phyloP scores from a whole-genome alignment of 352 stramenopile genomes.

The Albugo candida region DNA sequence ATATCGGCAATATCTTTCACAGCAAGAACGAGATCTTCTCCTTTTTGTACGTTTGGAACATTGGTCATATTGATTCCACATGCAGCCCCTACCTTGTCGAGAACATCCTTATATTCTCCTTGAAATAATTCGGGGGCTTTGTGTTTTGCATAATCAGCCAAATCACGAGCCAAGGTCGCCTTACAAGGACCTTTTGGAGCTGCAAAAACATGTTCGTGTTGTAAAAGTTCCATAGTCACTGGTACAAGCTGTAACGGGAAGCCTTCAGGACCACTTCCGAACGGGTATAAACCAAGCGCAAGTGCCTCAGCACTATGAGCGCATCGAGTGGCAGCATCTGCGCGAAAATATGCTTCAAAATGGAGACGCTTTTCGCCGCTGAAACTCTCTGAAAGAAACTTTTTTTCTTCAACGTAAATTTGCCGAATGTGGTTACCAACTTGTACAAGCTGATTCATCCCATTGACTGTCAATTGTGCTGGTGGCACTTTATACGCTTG shows the following conservation, averaged over 20 bases:
- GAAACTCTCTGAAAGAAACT: conserved; percentile 47
- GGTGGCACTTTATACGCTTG: conserved; percentile 58
- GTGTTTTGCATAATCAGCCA: conserved; percentile 30
- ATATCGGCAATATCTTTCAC: conserved; percentile 74
- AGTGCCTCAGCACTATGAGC: conserved; percentile 55
- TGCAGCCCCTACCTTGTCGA: conserved; percentile 27
- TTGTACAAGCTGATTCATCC: conserved; percentile 54
- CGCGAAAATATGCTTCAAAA: conserved; percentile 74
- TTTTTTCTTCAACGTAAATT: conserved; percentile 42
- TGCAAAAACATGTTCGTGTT: conserved; percentile 72
- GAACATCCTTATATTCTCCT: conserved; percentile 21
- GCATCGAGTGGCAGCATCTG: conserved; percentile 59
- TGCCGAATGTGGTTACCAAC: conserved; percentile 46
- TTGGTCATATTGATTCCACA: conserved; percentile 40
- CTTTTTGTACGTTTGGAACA: conserved; percentile 27
- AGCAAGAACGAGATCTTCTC: conserved; percentile 52
- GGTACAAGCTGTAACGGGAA: conserved; percentile 56
- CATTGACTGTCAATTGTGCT: conserved; percentile 62
- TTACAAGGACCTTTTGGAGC: conserved; percentile 59
- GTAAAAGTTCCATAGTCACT: conserved; percentile 67
- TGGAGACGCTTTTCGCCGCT: conserved; percentile 53
- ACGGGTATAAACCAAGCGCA: conserved; percentile 61
- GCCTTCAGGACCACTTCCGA: conserved; percentile 41
- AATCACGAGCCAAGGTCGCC: conserved; percentile 23
- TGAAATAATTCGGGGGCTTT: conserved; percentile 35